Evolutionary conservation across 495 filamentous ascomycete genomes (phyloP), one percentile per base, ranked within the genome.

Genomic region (Aspergillus sparsus): DNA sequence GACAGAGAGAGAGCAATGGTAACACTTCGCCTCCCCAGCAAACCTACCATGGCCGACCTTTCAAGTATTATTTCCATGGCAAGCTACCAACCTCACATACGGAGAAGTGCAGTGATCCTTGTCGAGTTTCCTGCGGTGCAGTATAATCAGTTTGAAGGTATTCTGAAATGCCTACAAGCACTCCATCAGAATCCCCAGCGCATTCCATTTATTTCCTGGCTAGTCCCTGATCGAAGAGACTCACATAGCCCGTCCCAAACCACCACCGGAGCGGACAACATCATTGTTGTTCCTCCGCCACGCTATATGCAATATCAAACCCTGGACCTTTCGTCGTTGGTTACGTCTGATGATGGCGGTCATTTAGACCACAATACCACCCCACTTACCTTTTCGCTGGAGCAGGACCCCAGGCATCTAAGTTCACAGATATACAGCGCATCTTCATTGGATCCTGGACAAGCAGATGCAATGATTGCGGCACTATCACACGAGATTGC

Each of bases 71-170:
- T 63, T 37, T 52, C 50, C 1, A 35, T 60, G 34, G 35, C 31
- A 0, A 41, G 13, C 27, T 5, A 47, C 7, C 34, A 33, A 15
- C 33, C 16, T 33, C 6, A n/a, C 5, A 13, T 3, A 0, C 15
- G 33, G 36, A 9, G 13, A 39, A 49, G 60, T 18, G 45, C 45
- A 33, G 66, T 68, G 7, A 42, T 72, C 16, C 74, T 89, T 11
- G 77, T 89, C 4, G 88, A 91, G 46, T 87, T 90, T 62, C 87
- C 88, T 0, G 81, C 79, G 12, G 72, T 89, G 2, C 71, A 89
- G 1, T 78, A 87, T 15, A 76, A 79, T 0, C 76, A 84, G 5
- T 89, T 89, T 66, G 72, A 84, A 49, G 78, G 81, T 18, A 83
- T 83, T 11, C 69, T 88, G 15, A 68, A 73, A 56, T 82, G 80